These are phyloP conservation scores for Polyporus arcularius DNA, from an alignment of 768 basidiomycete genomes.

Conservation along the genomic window DNA sequence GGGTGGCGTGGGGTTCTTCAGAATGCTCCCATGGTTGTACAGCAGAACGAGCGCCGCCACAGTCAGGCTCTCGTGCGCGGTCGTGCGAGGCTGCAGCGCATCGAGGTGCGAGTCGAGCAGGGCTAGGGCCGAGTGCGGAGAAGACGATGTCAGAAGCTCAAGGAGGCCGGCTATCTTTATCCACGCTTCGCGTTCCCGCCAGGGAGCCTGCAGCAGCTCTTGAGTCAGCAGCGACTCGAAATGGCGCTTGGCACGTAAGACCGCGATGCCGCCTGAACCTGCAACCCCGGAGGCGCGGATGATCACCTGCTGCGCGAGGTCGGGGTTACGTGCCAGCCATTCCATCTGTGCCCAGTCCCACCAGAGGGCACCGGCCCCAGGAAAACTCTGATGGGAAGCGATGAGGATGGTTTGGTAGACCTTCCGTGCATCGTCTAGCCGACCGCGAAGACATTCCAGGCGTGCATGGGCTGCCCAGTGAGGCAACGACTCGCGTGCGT, in stretches of 20 bases:
- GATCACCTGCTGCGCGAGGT: conserved; percentile 54
- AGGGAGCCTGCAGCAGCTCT: conserved; percentile 28
- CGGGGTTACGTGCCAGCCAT: conserved; percentile 60
- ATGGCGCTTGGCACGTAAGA: conserved; percentile 64
- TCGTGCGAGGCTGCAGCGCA: conserved; percentile 18
- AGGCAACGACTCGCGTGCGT: conserved; percentile 52
- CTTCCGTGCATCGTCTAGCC: conserved; percentile 70
- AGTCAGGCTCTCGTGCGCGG: conserved; percentile 54
- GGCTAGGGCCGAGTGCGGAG: conserved; percentile 42
- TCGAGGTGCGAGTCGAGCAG: conserved; percentile 37
- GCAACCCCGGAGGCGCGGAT: conserved; percentile 55
- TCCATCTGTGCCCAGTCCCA: conserved; percentile 88
- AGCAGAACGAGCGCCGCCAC: conserved; percentile 59
- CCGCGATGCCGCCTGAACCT: conserved; percentile 50
- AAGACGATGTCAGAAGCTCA: conserved; percentile 57
- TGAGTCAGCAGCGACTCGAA: conserved; percentile 51
- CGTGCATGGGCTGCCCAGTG: conserved; percentile 81
- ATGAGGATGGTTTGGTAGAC: conserved; percentile 71
- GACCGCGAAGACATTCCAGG: conserved; percentile 67
- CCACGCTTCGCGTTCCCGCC: conserved; percentile 69
- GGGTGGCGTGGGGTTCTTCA: conserved; percentile 62
- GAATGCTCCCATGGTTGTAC: conserved; percentile 55
- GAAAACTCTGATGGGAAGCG: conserved; percentile 37
- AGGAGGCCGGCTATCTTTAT: conserved; percentile 63
- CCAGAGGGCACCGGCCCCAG: conserved; percentile 56